Percentiles rank a stretch among this genome's conserved stretches.
These are phyloP conservation scores for Clavispora phyllophila DNA, from an alignment of 805 yeast genomes.

Conservation along the genomic window DNA sequence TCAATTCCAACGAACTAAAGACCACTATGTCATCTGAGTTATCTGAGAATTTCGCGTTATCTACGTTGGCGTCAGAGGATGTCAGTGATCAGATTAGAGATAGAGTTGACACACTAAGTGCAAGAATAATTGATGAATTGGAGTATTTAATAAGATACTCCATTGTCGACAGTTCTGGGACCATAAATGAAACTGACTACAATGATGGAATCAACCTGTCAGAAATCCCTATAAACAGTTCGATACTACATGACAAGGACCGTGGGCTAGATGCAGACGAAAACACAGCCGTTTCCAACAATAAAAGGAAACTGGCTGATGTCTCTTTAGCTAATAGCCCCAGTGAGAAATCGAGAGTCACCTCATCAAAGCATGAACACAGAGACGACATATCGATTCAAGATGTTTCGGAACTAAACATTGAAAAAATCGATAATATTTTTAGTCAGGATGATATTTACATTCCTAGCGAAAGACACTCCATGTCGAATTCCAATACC, in stretches of 20 bases:
- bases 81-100: constrained; percentile 15
- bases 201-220: constrained; percentile 6
- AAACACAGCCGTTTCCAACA: no score
- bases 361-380: not conserved
- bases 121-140: constrained; percentile 65
- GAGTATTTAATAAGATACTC: constrained; percentile 50
- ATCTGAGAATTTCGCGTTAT: constrained; percentile 1
- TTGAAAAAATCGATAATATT: constrained; percentile 33
- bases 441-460: constrained; percentile 22
- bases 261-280: constrained; percentile 3
- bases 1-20: constrained; percentile 11
- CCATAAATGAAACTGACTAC: constrained; percentile 8
- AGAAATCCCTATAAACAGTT: not conserved
- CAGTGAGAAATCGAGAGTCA: not conserved
- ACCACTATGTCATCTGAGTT: constrained; percentile 4
- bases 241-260: not conserved
- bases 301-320: not conserved
- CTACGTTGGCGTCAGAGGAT: not conserved
- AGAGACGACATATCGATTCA: constrained; percentile 25
- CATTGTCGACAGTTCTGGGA: constrained; percentile 15
- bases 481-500: not conserved
- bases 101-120: constrained; percentile 62
- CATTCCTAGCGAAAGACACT: constrained; percentile 1
- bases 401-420: constrained; percentile 35
- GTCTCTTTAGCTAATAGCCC: not conserved